Evolutionary conservation across 176 grass and related monocot species (phyloP).

Genomic region (Oryza longistaminata): DNA sequence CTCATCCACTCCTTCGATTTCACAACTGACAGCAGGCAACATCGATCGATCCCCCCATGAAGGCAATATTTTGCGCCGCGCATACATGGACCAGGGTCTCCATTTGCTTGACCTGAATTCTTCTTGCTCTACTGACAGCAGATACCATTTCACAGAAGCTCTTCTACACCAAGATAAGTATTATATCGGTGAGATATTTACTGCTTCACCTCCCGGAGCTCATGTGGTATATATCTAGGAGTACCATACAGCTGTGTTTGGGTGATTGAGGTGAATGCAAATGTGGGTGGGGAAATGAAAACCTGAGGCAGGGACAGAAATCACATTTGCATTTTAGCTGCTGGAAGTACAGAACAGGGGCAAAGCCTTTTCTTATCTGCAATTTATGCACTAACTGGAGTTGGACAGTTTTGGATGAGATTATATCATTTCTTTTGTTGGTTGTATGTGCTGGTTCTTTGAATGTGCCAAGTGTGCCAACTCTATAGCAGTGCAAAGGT

Average conservation of each 20-base stretch:
- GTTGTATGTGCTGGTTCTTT: neutral
- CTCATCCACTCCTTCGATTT: neutral
- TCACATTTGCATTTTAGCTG: neutral
- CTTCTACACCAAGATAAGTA: neutral
- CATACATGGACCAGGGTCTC: neutral
- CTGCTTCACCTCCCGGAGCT: conserved; percentile 19
- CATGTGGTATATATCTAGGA: neutral
- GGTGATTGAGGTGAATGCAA: conserved; percentile 10
- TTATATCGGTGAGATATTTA: neutral
- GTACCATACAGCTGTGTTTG: neutral
- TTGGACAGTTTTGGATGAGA: neutral
- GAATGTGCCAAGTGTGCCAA: too few relatives aligned
- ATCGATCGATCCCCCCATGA: neutral
- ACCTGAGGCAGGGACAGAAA: neutral
- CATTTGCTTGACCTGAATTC: neutral
- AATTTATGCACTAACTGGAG: neutral
- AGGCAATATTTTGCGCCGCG: neutral
- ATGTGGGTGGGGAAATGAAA: neutral
- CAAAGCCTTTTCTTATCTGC: neutral
- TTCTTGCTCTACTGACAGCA: neutral
- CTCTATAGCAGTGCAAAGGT: neutral
- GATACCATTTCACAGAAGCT: neutral
- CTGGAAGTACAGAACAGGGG: neutral
- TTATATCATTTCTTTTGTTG: neutral
- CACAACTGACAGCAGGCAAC: neutral